Base-by-base conservation (phyloP, 2,329 filamentous ascomycete species). In the Dactylellina parvicollis region DNA sequence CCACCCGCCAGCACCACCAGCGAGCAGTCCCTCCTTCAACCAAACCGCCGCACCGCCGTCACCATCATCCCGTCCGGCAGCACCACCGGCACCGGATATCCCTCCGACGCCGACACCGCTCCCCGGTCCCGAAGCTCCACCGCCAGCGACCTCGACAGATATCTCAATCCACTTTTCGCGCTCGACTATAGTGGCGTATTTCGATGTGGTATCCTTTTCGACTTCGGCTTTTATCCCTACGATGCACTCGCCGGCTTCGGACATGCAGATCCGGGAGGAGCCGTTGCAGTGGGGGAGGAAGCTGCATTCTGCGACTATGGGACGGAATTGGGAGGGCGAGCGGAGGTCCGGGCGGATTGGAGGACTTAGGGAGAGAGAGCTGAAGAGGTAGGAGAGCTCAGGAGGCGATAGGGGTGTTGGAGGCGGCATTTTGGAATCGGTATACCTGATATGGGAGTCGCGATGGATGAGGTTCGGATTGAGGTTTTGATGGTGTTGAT, bases 161-260 rank as follows among this genome's bases (percentile, higher is more conserved):
- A 97, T 86, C 81, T 97, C 92, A 24, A 98, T 85, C 94, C 95
- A 98, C 56, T 84, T 83, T 83, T 18, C 82, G 82, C 8, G 82
- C 79, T 73, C 79, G 54, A 78, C 75, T 66, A 79, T 75, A 55
- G 81, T 72, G 73, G 78, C 76, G 30, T 89, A 73, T 60, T 73
- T 73, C 36, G 69, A 60, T n/a, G 60, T 66, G 16, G 54, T 46
- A 32, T 73, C 92, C 83, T 87, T 89, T 81, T 96, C 92, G 2
- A 98, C 91, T 82, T 98, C 94, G 0, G 92, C 92, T 82, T 98
- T 99, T 74, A 97, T 89, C 47, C 95, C 95, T 4, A 97, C 95
- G 74, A 99, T 90, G 4, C 95, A 95, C 81, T 99, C 95, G 1
- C 92, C 96, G 55, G 95, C 95, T 80, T 99, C 95, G 2, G 92